Evolutionary conservation across 139 green algal species (phyloP).

Genomic region (Haematococcus sp.): DNA sequence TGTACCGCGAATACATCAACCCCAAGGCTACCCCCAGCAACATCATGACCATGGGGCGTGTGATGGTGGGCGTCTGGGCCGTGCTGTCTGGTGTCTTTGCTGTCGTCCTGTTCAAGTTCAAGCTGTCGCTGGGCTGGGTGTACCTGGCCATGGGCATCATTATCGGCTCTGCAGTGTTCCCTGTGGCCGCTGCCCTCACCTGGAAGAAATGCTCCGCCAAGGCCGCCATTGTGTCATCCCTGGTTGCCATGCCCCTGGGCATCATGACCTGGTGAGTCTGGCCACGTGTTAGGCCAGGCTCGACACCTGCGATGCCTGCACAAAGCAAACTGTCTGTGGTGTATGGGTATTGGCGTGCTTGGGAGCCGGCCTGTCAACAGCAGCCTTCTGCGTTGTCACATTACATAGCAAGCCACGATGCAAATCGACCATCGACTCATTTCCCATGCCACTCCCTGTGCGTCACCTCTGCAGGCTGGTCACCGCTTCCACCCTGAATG

Average conservation of each 20-base stretch:
- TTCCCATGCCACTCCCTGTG: no score
- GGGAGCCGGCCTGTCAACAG: no score
- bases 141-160: slow-evolving; percentile 85
- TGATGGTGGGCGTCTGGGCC: slow-evolving; percentile 52
- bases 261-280: slow-evolving; percentile 56
- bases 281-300: slow-evolving; percentile 35
- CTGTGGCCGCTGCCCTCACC: slow-evolving; percentile 68
- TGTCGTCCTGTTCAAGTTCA: slow-evolving; percentile 78
- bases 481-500: slow-evolving; percentile 28
- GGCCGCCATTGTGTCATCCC: slow-evolving; percentile 69
- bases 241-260: slow-evolving; percentile 41
- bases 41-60: slow-evolving; percentile 63
- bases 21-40: slow-evolving; percentile 69
- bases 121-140: slow-evolving; percentile 75
- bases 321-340: no score
- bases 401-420: no score
- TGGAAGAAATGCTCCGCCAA: slow-evolving; percentile 70
- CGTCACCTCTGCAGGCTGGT: no score
- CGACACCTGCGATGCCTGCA: no score
- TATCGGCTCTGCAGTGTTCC: slow-evolving; percentile 84
- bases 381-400: no score
- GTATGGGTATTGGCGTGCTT: no score
- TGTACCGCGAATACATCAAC: slow-evolving; percentile 74
- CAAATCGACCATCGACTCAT: no score
- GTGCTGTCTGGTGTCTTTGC: slow-evolving; percentile 78